Evolutionary conservation across 2,329 filamentous ascomycete genomes (phyloP).

Genomic region (Colletotrichum cereale): DNA sequence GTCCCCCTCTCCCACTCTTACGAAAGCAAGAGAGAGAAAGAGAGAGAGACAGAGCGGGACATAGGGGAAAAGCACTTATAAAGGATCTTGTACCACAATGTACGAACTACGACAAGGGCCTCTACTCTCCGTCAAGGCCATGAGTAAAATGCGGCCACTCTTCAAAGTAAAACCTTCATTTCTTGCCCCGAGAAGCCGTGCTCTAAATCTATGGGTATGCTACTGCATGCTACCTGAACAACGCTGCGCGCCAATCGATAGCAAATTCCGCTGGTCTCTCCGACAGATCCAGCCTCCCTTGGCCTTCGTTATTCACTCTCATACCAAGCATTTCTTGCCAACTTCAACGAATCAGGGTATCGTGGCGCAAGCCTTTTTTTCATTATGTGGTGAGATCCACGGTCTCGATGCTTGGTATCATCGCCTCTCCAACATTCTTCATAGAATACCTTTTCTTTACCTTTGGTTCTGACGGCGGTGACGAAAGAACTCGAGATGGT

Average conservation of each 20-base stretch:
- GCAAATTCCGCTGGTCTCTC: neutral
- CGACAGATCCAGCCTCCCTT: neutral
- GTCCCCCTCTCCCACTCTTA: constrained; percentile 6
- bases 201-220: constrained; percentile 29
- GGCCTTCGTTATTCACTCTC: neutral
- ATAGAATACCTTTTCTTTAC: constrained; percentile 1
- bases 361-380: neutral
- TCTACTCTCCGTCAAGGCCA: constrained; percentile 28
- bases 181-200: constrained; percentile 9
- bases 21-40: neutral
- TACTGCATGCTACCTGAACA: constrained; percentile 7
- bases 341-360: constrained; percentile 12
- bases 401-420: constrained; percentile 25
- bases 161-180: neutral
- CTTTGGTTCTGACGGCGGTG: neutral
- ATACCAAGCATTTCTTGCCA: neutral
- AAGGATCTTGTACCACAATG: constrained; percentile 38
- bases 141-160: constrained; percentile 25
- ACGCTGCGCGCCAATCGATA: constrained; percentile 16
- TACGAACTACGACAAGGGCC: constrained; percentile 32
- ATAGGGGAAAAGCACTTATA: constrained; percentile 17
- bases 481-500: neutral
- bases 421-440: neutral
- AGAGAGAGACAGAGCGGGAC: constrained; percentile 2
- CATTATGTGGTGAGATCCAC: constrained; percentile 30